phyloP scores from a whole-genome alignment of 768 basidiomycete species.

The Agrocybe chaxingu region DNA sequence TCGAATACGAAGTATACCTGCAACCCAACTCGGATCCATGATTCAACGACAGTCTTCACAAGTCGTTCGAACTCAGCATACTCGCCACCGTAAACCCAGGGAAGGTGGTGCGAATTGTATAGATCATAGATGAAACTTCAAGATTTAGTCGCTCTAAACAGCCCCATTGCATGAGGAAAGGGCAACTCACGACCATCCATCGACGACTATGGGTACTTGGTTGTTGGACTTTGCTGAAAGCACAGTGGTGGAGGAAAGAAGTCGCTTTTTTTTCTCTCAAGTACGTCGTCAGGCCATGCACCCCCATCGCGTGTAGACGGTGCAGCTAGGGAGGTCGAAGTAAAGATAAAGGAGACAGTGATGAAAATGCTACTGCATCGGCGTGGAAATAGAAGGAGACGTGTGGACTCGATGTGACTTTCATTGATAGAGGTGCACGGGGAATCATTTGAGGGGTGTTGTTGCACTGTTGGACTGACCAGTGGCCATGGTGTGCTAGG shows the following conservation, averaged over 20 bases:
- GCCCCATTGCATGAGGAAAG: conserved; percentile 3
- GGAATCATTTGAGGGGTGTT: background rate
- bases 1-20: conserved; percentile 78
- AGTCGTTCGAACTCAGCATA: conserved; percentile 53
- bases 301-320: conserved; percentile 36
- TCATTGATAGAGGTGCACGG: background rate
- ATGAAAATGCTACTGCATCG: background rate
- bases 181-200: conserved; percentile 82
- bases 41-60: conserved; percentile 48
- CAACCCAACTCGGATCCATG: conserved; percentile 69
- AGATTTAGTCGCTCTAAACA: conserved; percentile 8
- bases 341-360: background rate
- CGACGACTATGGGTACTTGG: conserved; percentile 60
- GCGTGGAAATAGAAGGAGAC: background rate
- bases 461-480: background rate
- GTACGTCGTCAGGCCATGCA: conserved; percentile 52
- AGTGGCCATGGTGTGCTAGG: background rate
- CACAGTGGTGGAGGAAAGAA: conserved; percentile 32
- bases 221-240: conserved; percentile 16
- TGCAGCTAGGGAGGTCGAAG: background rate
- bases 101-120: conserved; percentile 54
- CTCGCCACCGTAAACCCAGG: conserved; percentile 89
- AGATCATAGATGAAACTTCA: conserved; percentile 74
- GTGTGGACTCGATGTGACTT: no score
- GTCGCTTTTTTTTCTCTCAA: conserved; percentile 47